Base-by-base conservation (phyloP, 2,329 filamentous ascomycete genomes). In the Aspergillus sp. region DNA sequence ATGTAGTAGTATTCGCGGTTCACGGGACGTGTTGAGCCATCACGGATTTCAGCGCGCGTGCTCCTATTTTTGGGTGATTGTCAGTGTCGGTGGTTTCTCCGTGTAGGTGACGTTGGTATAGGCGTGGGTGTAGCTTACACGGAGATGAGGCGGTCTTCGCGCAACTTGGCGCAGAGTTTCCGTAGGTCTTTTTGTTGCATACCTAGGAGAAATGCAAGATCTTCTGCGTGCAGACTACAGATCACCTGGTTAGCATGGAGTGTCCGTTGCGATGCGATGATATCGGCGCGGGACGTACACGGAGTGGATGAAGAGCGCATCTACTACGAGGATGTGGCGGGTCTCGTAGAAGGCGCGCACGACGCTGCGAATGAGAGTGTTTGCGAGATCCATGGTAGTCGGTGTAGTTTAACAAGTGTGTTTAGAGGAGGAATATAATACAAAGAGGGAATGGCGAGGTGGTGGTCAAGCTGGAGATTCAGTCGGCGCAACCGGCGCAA, bases 1-100 rank as follows among this genome's bases (percentile, higher is more conserved):
- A 99, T 94, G 78, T 91, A 99, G 80, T 96, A 99, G 83, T 96
- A 99, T 64, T 94, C 96, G 70, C 91, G 87, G 73, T 90, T 92
- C 66, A 90, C 88, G 5, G 91, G 90, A 55, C 92, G 88, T 60
- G 90, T 89, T 61, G 92, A 90, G 54, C 91, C 91, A 71, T 93
- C 90, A 66, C 89, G 88, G 58, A 90, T 81, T 74, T 96, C 92
- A 53, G 88, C 86, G 62, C 92, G 88, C 32, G 88, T 87, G 74
- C 88, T 88, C 70, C 85, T 91, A 71, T 61, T 56, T 44, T 32
- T 54, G 36, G 17, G 21, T 21, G 4, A 3, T 8, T 11, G n/a
- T 53, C 17, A 53, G 50, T 13, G 38, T 13, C 10, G 15, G 11
- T 15, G 10, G 21, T 13, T 36, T 13, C 32, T 15, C 2, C 32